phyloP scores from a whole-genome alignment of 768 basidiomycete genomes.

The Boletus edulis region DNA sequence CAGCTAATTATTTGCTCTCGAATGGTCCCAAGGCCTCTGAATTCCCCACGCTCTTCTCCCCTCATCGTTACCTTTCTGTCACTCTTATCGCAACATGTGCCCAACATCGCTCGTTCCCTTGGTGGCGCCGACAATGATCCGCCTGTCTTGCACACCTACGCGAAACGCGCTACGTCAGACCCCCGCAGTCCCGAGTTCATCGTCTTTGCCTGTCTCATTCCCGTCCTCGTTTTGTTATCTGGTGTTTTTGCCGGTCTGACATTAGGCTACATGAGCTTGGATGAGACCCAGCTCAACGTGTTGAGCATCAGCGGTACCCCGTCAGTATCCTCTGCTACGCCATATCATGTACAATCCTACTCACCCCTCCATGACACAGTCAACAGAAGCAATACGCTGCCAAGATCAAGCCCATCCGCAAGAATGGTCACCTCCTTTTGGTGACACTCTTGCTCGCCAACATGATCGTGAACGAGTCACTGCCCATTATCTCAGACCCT shows the following conservation, averaged over 20 bases:
- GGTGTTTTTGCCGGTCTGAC: slow-evolving; percentile 92
- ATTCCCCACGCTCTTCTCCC: slow-evolving; percentile 39
- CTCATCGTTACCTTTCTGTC: slow-evolving; percentile 45
- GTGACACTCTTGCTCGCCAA: slow-evolving; percentile 83
- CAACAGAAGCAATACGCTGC: slow-evolving; percentile 78
- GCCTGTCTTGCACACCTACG: slow-evolving; percentile 24
- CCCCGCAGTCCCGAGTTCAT: slow-evolving; percentile 31
- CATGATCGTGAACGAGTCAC: slow-evolving; percentile 89
- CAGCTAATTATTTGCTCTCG: slow-evolving; percentile 19
- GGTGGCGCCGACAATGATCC: slow-evolving; percentile 5
- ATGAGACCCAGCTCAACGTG: slow-evolving; percentile 89
- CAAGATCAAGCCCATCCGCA: slow-evolving; percentile 83
- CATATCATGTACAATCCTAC: neutral
- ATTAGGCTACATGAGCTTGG: slow-evolving; percentile 89
- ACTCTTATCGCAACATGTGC: slow-evolving; percentile 44
- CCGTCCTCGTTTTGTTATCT: slow-evolving; percentile 76
- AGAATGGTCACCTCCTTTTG: slow-evolving; percentile 79
- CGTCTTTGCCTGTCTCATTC: slow-evolving; percentile 62
- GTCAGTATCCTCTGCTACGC: slow-evolving; percentile 41
- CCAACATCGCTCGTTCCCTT: slow-evolving; percentile 33
- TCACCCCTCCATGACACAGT: slow-evolving; percentile 35
- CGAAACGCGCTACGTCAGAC: slow-evolving; percentile 29
- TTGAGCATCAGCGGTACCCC: slow-evolving; percentile 81
- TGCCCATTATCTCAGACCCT: slow-evolving; percentile 80
- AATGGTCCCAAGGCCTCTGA: slow-evolving; percentile 38